Base-by-base conservation (phyloP, 2,329 filamentous ascomycete genomes). In the Rachicladosporium sp. region DNA sequence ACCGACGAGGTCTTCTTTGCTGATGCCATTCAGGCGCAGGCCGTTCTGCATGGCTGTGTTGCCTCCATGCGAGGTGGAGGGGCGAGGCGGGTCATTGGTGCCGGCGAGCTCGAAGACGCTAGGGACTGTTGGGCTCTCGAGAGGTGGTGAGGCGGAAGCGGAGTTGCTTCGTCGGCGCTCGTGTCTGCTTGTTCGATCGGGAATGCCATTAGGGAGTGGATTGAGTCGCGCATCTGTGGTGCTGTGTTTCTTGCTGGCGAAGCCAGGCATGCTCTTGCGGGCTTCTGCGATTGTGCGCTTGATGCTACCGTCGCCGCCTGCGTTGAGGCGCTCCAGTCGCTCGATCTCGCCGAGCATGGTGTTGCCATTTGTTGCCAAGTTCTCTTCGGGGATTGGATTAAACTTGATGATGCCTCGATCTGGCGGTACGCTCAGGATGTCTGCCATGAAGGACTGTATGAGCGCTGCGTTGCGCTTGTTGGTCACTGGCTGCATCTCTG, bases 391-490 rank as follows among this genome's bases (percentile, higher is more conserved):
- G 4, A 85, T 73, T 1, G 80, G 65, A 5, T 77, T 62, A 51
- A 89, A 94, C 29, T 78, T 76, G 41, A 94, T 62, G 29, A 87
- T 69, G 1, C 87, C 86, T 31, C 84, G 73, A 1, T 74, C 66
- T 0, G 78, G 60, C 0, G 68, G 52, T 2, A 93, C 82, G 2
- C 74, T 73, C 0, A 93, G 66, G 1, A 77, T 69, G 15, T 85
- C 80, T 10, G 77, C 69, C 59, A 94, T 72, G 56, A 82, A 80
- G n/a, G 68, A 69, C 55, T 91, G 83, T 3, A 93, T 73, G 11
- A 93, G 63, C n/a, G 72, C 70, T 1, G 84, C 77, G 58, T 89
- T 91, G 46, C 85, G 76, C 57, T 82, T 82, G 63, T 94, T 94
- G 38, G 76, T 84, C 3, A 77, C 73, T 0, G 82, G 75, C 44